Base-by-base conservation (phyloP, 2,329 filamentous ascomycete genomes). In the Juglanconis oblonga region DNA sequence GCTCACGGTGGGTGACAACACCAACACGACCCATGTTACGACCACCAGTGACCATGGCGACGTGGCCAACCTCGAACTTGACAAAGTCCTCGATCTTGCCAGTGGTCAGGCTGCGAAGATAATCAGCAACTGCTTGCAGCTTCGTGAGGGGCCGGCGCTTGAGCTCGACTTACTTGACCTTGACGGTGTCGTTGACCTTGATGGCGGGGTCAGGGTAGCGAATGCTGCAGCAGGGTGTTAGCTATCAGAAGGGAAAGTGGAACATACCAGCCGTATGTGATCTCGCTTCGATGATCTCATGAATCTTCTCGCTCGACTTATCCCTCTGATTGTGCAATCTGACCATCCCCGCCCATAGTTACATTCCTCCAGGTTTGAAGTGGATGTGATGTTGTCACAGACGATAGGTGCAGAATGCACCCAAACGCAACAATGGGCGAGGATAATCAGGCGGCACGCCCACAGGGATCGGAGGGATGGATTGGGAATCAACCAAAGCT, bases 1-100 rank as follows among this genome's bases (percentile, higher is more conserved):
- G 92, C 88, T 99, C 95, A 86, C 95, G 94, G 88, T 99, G 93
- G 74, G 95, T 98, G 85, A 99, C 96, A 80, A 98, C 94, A 90
- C 95, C 95, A 76, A 99, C 94, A 94, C 95, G 95, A 79, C 95
- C 95, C 94, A 98, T 99, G 92, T 99, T 99, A 79, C 94, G 95
- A 88, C 95, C 95, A 89, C 95, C 95, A 72, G 95, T 99, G 76
- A 90, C 90, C 94, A 99, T 99, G 80, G 90, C 92, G 73, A 99
- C 92, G 77, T 92, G 90, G 81, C 94, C 95, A 76, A 93, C 97
- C 81, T 99, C 95, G 84, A 99, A 99, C 83, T 90, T 91, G 87
- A 98, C 92, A 84, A 90, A 98, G 83, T 99, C 95, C 72, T 85
- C 81, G 83, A 99, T 96, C 89, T 98, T 99, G 86, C 95, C 95